These are phyloP conservation scores for Zasmidium angulare DNA, from an alignment of 2,329 filamentous ascomycete species.

Conservation along the genomic window DNA sequence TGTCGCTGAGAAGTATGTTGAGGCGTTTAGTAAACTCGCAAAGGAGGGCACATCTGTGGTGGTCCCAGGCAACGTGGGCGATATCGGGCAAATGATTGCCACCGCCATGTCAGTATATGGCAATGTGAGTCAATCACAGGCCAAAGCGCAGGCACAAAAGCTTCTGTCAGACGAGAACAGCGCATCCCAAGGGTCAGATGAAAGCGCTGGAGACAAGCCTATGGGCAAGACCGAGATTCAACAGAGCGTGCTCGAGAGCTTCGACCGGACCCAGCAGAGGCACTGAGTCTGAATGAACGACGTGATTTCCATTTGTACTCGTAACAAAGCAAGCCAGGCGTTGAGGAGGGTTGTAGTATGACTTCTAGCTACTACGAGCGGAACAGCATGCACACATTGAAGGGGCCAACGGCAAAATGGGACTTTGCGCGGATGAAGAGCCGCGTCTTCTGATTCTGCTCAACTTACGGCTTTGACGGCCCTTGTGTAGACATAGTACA, in stretches of 20 bases:
- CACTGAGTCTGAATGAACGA: constrained; percentile 27
- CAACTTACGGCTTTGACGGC: neutral
- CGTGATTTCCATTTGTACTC: constrained; percentile 1
- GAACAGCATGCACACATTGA: neutral
- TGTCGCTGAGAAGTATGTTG: constrained; percentile 97
- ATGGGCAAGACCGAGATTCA: constrained; percentile 34
- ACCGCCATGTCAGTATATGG: constrained; percentile 94
- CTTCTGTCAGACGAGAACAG: constrained; percentile 17
- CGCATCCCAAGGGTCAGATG: constrained; percentile 11
- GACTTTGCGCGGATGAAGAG: no score
- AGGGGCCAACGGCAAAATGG: neutral
- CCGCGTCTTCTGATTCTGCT: neutral
- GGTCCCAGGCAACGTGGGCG: constrained; percentile 93
- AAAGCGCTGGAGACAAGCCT: constrained; percentile 13
- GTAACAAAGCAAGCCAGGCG: constrained; percentile 5
- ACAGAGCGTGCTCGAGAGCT: constrained; percentile 41
- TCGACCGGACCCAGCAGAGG: constrained; percentile 38
- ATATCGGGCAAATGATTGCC: constrained; percentile 95
- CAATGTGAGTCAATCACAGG: constrained; percentile 81
- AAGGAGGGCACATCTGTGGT: constrained; percentile 95
- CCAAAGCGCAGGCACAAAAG: constrained; percentile 62
- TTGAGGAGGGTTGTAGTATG: constrained; percentile 3
- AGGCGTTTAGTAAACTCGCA: constrained; percentile 86
- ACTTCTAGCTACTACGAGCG: neutral
- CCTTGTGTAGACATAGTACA: neutral